Evolutionary conservation across 2,329 filamentous ascomycete species (phyloP), one percentile per base, ranked within the genome.

Genomic region (Ophiosphaerella herpotricha): DNA sequence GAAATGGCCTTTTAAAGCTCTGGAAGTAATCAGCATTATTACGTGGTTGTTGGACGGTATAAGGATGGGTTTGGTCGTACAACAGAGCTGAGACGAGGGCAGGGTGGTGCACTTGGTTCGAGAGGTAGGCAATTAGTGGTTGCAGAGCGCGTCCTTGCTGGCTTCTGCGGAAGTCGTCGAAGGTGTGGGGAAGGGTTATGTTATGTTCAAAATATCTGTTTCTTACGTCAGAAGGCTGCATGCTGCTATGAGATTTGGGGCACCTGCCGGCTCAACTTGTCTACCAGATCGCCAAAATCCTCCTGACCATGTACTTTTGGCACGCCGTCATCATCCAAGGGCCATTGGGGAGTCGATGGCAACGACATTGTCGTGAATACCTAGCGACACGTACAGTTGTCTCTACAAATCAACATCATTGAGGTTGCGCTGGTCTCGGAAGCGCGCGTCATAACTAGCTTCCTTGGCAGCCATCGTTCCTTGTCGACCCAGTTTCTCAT

Each of bases 1-100:
- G 53, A 87, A 93, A 65, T 92, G 88, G 79, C 87, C 90, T 66
- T 88, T 89, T 26, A 91, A 77, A 1, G 87, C 88, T 41, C 88
- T 90, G 45, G 8, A 14, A 26, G 14, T 41, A 13, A 52, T 70
- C 52, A 69, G 59, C 39, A 12, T 39, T 26, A 8, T 24, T 24
- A 35, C 14, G 3, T 26, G 6, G 18, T 13, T 18, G 26, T 21
- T 26, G 24, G 13, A 29, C 3, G 26, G 9, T 18, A 16, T 32
- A 16, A 13, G 7, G 26, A 9, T 24, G 18, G 47, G 29, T 32
- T 23, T 32, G 18, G 38, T 81, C 85, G 70, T 76, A 90, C 86
- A 92, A 75, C 29, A 92, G 75, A 42, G 88, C 87, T 64, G 87
- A 88, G 38, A 91, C 85, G 46, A 90, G 82, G 52, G 83, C 84